These are phyloP conservation scores for Desmodesmus armatus DNA, from an alignment of 139 green algal species.

Conservation along the genomic window DNA sequence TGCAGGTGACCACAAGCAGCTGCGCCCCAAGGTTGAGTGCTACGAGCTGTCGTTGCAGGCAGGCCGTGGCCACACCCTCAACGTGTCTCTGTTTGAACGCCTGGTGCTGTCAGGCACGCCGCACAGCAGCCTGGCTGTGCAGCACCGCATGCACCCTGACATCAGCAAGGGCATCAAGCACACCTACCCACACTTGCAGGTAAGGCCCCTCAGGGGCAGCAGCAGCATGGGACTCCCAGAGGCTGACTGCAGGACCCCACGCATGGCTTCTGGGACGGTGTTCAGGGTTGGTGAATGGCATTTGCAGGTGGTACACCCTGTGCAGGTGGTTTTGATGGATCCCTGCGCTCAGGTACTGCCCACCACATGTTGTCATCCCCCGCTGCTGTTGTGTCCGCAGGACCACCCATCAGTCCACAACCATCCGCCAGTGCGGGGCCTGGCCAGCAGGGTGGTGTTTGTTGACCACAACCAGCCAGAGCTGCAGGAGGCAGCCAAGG, in stretches of 20 bases:
- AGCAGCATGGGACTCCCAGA: too few relatives aligned
- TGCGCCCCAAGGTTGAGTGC: slow-evolving; percentile 80
- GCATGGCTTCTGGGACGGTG: too few relatives aligned
- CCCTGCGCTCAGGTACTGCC: too few relatives aligned
- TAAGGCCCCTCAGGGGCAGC: too few relatives aligned
- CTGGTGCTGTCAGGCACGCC: slow-evolving; percentile 65
- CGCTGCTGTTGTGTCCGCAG: too few relatives aligned
- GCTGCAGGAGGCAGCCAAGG: slow-evolving; percentile 13
- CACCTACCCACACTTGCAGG: slow-evolving; percentile 54
- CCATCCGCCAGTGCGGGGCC: slow-evolving; percentile 53
- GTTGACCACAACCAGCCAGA: slow-evolving; percentile 22
- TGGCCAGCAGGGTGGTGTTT: slow-evolving; percentile 43
- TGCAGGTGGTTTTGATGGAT: too few relatives aligned
- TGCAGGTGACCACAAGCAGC: slow-evolving; percentile 83
- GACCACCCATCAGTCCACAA: slow-evolving; percentile 47
- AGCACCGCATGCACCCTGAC: slow-evolving; percentile 82
- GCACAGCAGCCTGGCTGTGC: slow-evolving; percentile 63
- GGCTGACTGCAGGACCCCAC: too few relatives aligned
- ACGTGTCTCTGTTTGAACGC: slow-evolving; percentile 87
- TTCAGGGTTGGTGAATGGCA: too few relatives aligned
- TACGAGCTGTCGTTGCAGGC: slow-evolving; percentile 68
- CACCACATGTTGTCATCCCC: too few relatives aligned
- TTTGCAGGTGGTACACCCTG: too few relatives aligned
- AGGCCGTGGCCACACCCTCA: slow-evolving; percentile 70
- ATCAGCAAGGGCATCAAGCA: slow-evolving; percentile 51